Base-by-base conservation (phyloP, 2,329 filamentous ascomycete species). In the Colletotrichum nymphaeae region DNA sequence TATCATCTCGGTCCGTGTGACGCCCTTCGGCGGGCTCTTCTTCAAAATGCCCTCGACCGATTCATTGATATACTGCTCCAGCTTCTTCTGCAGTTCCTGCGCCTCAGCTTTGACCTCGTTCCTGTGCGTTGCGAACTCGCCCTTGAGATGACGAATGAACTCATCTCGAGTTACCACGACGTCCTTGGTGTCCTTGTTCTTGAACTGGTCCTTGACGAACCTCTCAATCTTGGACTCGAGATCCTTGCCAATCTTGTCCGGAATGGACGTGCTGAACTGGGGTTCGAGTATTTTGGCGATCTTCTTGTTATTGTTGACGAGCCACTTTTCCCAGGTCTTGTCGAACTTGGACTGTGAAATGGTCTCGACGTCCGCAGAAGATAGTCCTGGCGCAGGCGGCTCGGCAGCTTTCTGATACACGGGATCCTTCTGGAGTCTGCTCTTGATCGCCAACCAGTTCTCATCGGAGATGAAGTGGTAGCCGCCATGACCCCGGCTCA, bases 291-390 rank as follows among this genome's bases (percentile, higher is more conserved):
- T 74, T 14, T 72, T 74, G 35, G 72, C 74, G 24, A 85, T 80
- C 65, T 81, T 81, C 63, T 82, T 80, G 16, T 87, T 79, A 78
- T 91, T 92, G 22, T 84, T 84, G 53, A 81, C 82, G 32, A 90
- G 78, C 87, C 89, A 92, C 0, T 82, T 81, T 24, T 86, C 83
- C 89, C 89, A 92, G 4, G 84, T 81, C 49, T 71, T 81, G 1
- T 82, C 80, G 53, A 84, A 76, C 35, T 81, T 81, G 6, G 75
- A 72, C 60, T 82, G 77, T 3, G 84, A 72, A 3, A 79, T 77
- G 26, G 49, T 59, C 28, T 79, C 76, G 5, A 82, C 76, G 1
- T 80, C 77, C 1, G 80, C 74, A 4, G 74, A 73, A 0, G 77
- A 73, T 53, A 56, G 28, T 5, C 70, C 70, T 14, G 67, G 60